These are phyloP conservation scores for Trifolium subterraneum DNA, from an alignment of 306 rosid genomes.

Conservation along the genomic window DNA sequence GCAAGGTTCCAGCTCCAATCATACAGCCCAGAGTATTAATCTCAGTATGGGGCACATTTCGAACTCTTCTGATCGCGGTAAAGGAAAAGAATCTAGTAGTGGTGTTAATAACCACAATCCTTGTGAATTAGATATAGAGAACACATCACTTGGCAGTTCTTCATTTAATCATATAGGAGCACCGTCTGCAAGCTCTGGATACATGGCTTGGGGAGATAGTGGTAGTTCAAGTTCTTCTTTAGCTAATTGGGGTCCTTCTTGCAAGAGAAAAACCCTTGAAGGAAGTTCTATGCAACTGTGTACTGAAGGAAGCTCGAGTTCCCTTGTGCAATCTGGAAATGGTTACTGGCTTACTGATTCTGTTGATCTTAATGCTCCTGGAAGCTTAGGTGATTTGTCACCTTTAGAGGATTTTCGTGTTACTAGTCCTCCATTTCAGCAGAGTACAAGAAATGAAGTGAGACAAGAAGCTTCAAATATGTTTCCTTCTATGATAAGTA, in stretches of 20 bases:
- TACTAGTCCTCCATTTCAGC: conserved; percentile 55
- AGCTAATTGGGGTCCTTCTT: conserved; percentile 79
- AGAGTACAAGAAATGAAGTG: conserved; percentile 55
- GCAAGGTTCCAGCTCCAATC: conserved; percentile 71
- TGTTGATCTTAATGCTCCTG: conserved; percentile 55
- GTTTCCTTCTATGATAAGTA: conserved; percentile 55
- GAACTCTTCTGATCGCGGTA: conserved; percentile 50
- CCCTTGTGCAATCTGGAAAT: conserved; percentile 58
- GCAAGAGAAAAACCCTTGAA: conserved; percentile 87
- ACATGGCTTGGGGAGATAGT: conserved; percentile 56
- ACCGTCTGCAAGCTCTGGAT: conserved; percentile 65
- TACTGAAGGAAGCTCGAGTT: conserved; percentile 68
- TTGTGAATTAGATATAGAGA: conserved; percentile 54
- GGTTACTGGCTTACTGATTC: conserved; percentile 52
- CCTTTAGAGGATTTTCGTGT: conserved; percentile 51
- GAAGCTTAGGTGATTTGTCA: conserved; percentile 54
- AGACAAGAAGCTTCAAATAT: conserved; percentile 54
- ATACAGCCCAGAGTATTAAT: conserved; percentile 46
- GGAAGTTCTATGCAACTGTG: conserved; percentile 69
- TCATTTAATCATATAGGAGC: conserved; percentile 56
- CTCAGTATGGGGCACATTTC: conserved; percentile 52
- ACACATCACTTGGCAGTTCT: conserved; percentile 49
- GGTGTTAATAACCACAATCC: conserved; percentile 49
- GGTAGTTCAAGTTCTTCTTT: conserved; percentile 60
- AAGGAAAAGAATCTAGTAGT: conserved; percentile 52